phyloP scores from a whole-genome alignment of 495 filamentous ascomycete genomes.

The Achaetomiella virescens region DNA sequence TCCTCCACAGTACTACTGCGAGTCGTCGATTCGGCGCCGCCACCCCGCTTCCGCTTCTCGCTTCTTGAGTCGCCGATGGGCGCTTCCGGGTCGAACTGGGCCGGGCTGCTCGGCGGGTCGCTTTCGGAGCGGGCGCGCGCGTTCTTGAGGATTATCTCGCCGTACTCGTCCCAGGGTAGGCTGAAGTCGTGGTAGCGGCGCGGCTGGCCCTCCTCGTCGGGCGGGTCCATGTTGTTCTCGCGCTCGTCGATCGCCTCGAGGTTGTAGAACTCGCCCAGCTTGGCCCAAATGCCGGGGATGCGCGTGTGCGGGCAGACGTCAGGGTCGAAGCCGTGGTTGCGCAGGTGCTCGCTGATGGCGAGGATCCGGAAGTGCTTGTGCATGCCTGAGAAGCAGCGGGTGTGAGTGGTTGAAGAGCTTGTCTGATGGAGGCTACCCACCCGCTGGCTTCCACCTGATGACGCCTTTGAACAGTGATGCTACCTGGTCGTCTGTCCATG shows the following conservation, averaged over 20 bases:
- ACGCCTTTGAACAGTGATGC: constrained; percentile 82
- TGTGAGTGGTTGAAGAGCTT: constrained; percentile 11
- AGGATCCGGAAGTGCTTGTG: constrained; percentile 98
- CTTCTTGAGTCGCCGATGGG: neutral
- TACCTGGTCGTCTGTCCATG: constrained; percentile 94
- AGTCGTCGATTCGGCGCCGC: constrained; percentile 36
- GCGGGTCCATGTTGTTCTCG: constrained; percentile 61
- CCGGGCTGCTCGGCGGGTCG: constrained; percentile 50
- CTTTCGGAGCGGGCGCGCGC: constrained; percentile 51
- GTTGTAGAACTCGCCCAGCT: constrained; percentile 78
- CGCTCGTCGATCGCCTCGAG: constrained; percentile 83
- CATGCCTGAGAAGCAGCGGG: constrained; percentile 54
- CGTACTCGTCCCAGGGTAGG: constrained; percentile 73
- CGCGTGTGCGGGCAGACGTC: constrained; percentile 66
- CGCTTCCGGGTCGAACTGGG: constrained; percentile 41
- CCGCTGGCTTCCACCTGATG: constrained; percentile 90
- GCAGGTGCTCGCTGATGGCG: constrained; percentile 76
- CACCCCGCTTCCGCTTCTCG: constrained; percentile 44
- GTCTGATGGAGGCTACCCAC: constrained; percentile 39
- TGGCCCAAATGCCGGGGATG: constrained; percentile 86
- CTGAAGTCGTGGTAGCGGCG: constrained; percentile 60
- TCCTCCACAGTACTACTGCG: constrained; percentile 50
- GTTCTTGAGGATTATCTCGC: constrained; percentile 64
- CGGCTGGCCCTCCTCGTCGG: constrained; percentile 49
- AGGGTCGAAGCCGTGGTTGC: constrained; percentile 77